phyloP scores from a whole-genome alignment of 2,329 filamentous ascomycete species.

The Epichloe typhina region DNA sequence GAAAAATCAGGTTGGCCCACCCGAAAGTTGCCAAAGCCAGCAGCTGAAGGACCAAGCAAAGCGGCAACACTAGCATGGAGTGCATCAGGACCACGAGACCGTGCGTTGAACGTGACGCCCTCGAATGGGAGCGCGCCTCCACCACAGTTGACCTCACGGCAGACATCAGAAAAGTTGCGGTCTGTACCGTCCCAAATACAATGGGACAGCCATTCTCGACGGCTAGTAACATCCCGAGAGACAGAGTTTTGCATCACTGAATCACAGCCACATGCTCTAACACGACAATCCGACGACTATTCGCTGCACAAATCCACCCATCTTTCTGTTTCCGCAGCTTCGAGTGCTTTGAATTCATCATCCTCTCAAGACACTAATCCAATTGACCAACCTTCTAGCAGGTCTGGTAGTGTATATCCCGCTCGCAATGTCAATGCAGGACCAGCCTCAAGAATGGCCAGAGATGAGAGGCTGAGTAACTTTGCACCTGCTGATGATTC shows the following conservation, averaged over 20 bases:
- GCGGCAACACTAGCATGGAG: constrained; percentile 53
- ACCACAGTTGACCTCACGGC: constrained; percentile 11
- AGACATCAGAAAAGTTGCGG: constrained; percentile 21
- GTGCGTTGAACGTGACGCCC: constrained; percentile 14
- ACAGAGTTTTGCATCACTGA: constrained; percentile 15
- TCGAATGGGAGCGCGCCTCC: constrained; percentile 12
- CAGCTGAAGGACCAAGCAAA: constrained; percentile 44
- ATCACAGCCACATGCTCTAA: constrained; percentile 15
- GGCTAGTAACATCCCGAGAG: constrained; percentile 30
- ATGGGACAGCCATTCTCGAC: constrained; percentile 43
- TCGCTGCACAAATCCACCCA: constrained; percentile 26
- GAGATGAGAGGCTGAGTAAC: constrained; percentile 1
- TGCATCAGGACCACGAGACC: constrained; percentile 28
- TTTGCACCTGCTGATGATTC: constrained; percentile 11
- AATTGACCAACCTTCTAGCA: constrained; percentile 9
- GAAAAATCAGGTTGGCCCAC: constrained; percentile 28
- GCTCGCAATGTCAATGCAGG: neutral
- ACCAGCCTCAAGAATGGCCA: constrained; percentile 2
- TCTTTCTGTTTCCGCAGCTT: constrained; percentile 42
- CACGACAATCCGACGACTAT: constrained; percentile 28
- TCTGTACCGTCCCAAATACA: constrained; percentile 22
- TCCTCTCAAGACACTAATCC: constrained; percentile 13
- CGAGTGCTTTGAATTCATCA: constrained; percentile 35
- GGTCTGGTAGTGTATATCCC: constrained; percentile 8
- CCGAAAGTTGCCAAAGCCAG: constrained; percentile 28